Conservation (phyloP, 371 early-diverging fungal species). For the Mucor sp. region DNA sequence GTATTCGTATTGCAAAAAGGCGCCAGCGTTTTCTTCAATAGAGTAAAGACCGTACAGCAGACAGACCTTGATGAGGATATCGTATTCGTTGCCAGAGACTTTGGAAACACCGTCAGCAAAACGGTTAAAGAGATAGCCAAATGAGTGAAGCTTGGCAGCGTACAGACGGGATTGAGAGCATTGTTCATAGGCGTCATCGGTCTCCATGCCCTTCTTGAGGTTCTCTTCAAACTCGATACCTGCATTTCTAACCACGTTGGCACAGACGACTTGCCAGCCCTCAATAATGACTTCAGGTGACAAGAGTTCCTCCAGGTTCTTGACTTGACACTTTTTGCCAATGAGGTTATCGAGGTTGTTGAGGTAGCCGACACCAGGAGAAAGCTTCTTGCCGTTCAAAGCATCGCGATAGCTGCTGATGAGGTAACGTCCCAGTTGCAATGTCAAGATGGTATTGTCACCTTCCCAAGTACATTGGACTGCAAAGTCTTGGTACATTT, state of each 20-base stretch:
- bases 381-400: constrained; percentile 72
- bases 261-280: constrained; percentile 86
- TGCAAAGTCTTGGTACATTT: constrained; percentile 87
- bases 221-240: constrained; percentile 77
- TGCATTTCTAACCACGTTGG: constrained; percentile 81
- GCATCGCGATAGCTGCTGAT: constrained; percentile 82
- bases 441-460: constrained; percentile 89
- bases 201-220: constrained; percentile 66
- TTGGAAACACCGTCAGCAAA: constrained; percentile 77
- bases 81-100: constrained; percentile 47
- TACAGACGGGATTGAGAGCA: constrained; percentile 83
- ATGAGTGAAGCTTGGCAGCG: constrained; percentile 87
- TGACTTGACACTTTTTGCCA: constrained; percentile 55
- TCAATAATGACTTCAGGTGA: constrained; percentile 69
- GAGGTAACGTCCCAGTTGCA: constrained; percentile 90
- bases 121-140: constrained; percentile 84
- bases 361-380: constrained; percentile 85
- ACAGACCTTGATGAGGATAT: constrained; percentile 70
- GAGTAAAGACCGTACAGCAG: constrained; percentile 83
- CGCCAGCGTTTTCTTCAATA: constrained; percentile 83
- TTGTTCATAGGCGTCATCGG: constrained; percentile 86
- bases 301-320: constrained; percentile 59
- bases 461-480: constrained; percentile 96
- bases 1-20: constrained; percentile 86
- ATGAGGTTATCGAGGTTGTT: constrained; percentile 60